Percentiles rank a stretch among this genome's conserved stretches.
Evolutionary conservation across 192 early-diverging fungal species (phyloP).

Genomic region (Thamnidium elegans): DNA sequence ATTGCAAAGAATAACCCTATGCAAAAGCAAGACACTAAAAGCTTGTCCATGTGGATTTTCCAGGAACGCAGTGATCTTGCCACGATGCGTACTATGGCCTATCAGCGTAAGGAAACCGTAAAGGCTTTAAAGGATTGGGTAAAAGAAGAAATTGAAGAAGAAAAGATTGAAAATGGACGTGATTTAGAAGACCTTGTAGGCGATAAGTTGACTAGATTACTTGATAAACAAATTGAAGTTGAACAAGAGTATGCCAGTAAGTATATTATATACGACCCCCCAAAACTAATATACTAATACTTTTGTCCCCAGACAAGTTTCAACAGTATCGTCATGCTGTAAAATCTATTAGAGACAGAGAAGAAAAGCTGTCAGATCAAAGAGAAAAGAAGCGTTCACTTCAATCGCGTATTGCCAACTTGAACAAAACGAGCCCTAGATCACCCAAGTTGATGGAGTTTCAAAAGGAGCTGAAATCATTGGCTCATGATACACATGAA

Average conservation of each 20-base stretch:
- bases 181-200: conserved; percentile 32
- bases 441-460: conserved; percentile 34
- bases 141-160: conserved; percentile 29
- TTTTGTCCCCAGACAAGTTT: conserved; percentile 20
- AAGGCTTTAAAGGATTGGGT: conserved; percentile 30
- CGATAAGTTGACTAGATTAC: conserved; percentile 27
- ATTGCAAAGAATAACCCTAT: conserved; percentile 31
- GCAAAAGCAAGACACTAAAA: conserved; percentile 34
- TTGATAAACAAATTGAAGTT: conserved; percentile 35
- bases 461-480: conserved; percentile 28
- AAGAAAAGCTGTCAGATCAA: conserved; percentile 27
- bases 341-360: conserved; percentile 34
- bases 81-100: conserved; percentile 27
- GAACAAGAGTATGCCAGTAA: conserved; percentile 36
- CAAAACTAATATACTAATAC: not conserved
- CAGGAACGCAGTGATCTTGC: conserved; percentile 34
- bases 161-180: conserved; percentile 11
- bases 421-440: conserved; percentile 21
- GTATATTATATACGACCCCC: no score
- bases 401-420: conserved; percentile 27
- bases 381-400: conserved; percentile 35
- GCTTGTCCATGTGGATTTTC: conserved; percentile 34
- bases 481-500: conserved; percentile 32
- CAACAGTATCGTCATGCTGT: conserved; percentile 37
- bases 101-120: conserved; percentile 32